Conservation (phyloP, 805 yeast genomes). For the Candida oleophila region DNA sequence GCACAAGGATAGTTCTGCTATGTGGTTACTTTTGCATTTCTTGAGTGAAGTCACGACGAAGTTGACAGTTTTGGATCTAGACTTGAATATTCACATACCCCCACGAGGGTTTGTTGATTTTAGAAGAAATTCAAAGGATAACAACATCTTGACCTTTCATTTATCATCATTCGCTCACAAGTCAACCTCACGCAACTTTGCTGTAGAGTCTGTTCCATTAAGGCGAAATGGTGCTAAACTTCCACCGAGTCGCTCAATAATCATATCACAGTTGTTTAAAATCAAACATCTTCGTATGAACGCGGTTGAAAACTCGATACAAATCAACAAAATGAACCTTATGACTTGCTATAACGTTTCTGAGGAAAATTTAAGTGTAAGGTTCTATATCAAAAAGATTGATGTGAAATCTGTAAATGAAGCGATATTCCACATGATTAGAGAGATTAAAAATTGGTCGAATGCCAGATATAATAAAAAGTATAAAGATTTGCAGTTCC, state of each 20-base stretch:
- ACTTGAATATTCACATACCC: conserved; percentile 30
- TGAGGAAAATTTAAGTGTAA: conserved; percentile 19
- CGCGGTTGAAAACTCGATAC: conserved; percentile 30
- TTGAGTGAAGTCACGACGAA: conserved; percentile 19
- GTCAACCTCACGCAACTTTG: conserved; percentile 3
- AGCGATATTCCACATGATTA: conserved; percentile 33
- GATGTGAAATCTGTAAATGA: conserved; percentile 35
- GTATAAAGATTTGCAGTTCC: conserved; percentile 14
- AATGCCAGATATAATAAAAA: conserved; percentile 23
- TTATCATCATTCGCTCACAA: conserved; percentile 24
- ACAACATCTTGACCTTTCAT: conserved; percentile 22
- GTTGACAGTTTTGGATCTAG: conserved; percentile 30
- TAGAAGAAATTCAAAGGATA: conserved; percentile 25
- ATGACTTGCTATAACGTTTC: conserved; percentile 25
- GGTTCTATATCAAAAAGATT: conserved; percentile 23
- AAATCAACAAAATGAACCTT: conserved; percentile 25
- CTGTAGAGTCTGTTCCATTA: neutral
- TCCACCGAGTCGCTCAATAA: conserved; percentile 6
- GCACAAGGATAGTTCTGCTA: neutral
- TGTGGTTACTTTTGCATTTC: conserved; percentile 8
- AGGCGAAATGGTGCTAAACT: neutral
- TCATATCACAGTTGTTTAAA: conserved; percentile 15
- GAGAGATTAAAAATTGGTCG: conserved; percentile 29
- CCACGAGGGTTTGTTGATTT: conserved; percentile 15
- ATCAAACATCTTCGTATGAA: conserved; percentile 29